Evolutionary conservation across 169 alveolate genomes (phyloP), one percentile per base, ranked within the genome.

Genomic region (Theileria parva): DNA sequence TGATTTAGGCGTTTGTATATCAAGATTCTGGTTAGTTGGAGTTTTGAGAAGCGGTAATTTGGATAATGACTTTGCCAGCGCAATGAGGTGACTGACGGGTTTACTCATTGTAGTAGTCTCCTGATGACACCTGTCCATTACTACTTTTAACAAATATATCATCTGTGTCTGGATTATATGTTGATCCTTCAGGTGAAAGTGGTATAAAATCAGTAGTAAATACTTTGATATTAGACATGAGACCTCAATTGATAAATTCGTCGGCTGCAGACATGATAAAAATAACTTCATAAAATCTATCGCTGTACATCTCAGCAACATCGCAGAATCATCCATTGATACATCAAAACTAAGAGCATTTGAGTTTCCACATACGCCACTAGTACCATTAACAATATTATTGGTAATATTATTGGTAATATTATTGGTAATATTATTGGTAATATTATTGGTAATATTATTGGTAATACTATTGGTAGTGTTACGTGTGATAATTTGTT

Each of bases 241-340:
- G n/a, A 78, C 86, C 39, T 84, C 90, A 57, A 67, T 84, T 21
- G 90, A 86, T 25, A 86, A 34, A 78, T 79, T 77, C 19, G 90
- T 30, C 0, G 90, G 90, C 60, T 84, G 90, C 21, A 84, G 65
- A 13, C 80, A 73, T 23, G 90, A 84, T 37, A 84, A 34, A 50
- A 84, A 84, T 32, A 75, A 65, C 57, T 84, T 84, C 86, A 84
- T 75, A 70, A 84, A 84, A 32, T 84, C 90, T 15, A 84, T 84
- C 48, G 90, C 90, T 4, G 90, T 84, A 37, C 90, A 84, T 21
- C 90, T 9, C 34, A 84, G 65, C 7, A 84, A 48, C 86, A 84
- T 77, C 9, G 86, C 23, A 23, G 55, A 77, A 37, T 84, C 90
- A n/a, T 81, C 83, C 57, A 53, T 28, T 27, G 53, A 70, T 12